These are phyloP conservation scores for Neurospora sp. DNA, from an alignment of 495 filamentous ascomycete genomes.

Conservation along the genomic window DNA sequence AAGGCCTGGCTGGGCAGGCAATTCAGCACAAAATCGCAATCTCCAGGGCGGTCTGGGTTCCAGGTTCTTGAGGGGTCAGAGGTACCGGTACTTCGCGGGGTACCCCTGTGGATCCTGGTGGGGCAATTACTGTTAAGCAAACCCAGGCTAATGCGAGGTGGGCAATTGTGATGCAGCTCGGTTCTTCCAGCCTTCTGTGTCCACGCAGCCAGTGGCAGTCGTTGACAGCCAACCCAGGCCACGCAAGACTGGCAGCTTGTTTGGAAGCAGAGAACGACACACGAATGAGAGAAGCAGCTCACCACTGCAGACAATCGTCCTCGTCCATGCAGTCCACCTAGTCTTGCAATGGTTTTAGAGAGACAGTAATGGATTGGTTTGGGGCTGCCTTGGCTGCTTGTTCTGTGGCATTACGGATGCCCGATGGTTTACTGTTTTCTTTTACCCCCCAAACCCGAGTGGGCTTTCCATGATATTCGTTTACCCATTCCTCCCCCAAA, in stretches of 20 bases:
- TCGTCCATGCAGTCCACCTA: not conserved
- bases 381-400: not conserved
- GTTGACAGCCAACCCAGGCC: not conserved
- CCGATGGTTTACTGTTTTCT: not conserved
- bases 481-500: not conserved
- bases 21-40: not conserved
- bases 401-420: not conserved
- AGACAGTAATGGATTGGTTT: not conserved
- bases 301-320: not conserved
- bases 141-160: conserved; percentile 1
- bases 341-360: not conserved
- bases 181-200: not conserved
- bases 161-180: not conserved
- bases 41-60: conserved; percentile 18
- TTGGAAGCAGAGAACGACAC: not conserved
- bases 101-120: conserved; percentile 3
- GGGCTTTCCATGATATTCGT: not conserved
- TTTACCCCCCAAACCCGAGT: not conserved
- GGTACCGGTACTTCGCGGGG: conserved; percentile 23
- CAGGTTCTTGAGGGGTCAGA: conserved; percentile 6
- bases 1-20: not conserved
- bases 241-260: not conserved
- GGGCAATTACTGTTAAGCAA: not conserved
- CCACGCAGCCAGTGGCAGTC: not conserved
- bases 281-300: not conserved